phyloP scores from a whole-genome alignment of 371 early-diverging fungal genomes.

The Thermomucor indicae-seudaticae region DNA sequence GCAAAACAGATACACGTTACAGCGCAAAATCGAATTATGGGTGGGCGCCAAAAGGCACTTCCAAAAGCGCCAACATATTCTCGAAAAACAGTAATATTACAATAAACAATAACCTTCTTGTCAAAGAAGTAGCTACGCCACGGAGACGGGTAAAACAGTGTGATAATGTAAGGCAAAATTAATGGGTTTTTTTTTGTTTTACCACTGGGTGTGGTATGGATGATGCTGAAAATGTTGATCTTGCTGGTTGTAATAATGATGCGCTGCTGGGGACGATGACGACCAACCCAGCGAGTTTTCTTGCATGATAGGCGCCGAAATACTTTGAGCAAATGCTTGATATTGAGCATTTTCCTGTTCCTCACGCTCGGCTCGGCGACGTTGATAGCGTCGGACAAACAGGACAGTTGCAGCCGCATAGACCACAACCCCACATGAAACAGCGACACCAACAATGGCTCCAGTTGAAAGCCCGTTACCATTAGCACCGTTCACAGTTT shows the following conservation, averaged over 20 bases:
- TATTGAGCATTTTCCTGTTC: constrained; percentile 30
- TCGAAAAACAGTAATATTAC: too few relatives aligned
- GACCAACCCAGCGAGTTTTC: constrained; percentile 17
- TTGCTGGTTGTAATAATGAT: neutral
- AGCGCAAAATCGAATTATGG: too few relatives aligned
- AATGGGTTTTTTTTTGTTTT: neutral
- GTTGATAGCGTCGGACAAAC: constrained; percentile 28
- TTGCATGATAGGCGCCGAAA: constrained; percentile 23
- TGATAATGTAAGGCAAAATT: too few relatives aligned
- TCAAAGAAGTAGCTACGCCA: too few relatives aligned
- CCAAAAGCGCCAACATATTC: too few relatives aligned
- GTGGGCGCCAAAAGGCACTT: too few relatives aligned
- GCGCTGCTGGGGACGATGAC: constrained; percentile 4
- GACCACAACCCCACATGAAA: constrained; percentile 33
- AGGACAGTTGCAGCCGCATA: constrained; percentile 41
- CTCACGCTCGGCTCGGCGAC: constrained; percentile 19
- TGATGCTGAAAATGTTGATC: too few relatives aligned
- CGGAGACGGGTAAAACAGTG: too few relatives aligned
- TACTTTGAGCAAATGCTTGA: constrained; percentile 26
- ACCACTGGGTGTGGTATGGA: constrained; percentile 4
- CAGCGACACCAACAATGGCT: constrained; percentile 40
- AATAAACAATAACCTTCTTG: too few relatives aligned
- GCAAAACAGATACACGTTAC: too few relatives aligned
- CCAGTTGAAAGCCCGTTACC: constrained; percentile 23
- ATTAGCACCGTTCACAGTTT: neutral